Conservation (phyloP, 169 alveolate genomes). For the Blepharisma undulans region DNA sequence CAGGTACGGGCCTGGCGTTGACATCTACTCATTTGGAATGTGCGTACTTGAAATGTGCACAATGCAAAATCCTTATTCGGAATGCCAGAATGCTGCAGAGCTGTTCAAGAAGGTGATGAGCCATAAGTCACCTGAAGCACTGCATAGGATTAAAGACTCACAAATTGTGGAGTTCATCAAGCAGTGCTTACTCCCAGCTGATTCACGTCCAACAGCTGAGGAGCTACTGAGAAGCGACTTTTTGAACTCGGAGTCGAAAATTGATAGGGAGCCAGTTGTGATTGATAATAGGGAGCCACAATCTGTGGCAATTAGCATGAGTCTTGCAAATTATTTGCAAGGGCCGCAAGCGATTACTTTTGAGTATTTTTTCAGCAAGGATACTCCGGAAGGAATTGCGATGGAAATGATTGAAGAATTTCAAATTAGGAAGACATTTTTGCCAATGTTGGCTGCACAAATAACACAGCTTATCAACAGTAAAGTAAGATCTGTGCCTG, state of each 20-base stretch:
- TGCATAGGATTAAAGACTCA: not conserved
- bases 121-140: constrained; percentile 29
- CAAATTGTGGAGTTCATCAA: constrained; percentile 36
- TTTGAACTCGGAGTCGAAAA: not conserved
- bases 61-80: constrained; percentile 83
- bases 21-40: constrained; percentile 93
- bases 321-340: not conserved
- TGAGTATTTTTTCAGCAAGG: not conserved
- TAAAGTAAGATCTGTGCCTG: not conserved
- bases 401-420: constrained; percentile 1
- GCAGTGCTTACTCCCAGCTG: constrained; percentile 36
- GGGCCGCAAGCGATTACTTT: not conserved
- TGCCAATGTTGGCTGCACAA: not conserved
- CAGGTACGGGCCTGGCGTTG: constrained; percentile 89
- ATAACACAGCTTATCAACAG: not conserved
- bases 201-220: constrained; percentile 13
- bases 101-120: constrained; percentile 78
- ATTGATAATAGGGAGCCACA: not conserved
- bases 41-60: constrained; percentile 89
- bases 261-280: not conserved
- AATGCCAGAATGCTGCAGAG: constrained; percentile 83
- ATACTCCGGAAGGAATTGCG: constrained; percentile 26
- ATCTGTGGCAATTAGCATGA: not conserved
- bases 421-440: not conserved
- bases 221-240: not conserved